Conservation (phyloP, 2,329 filamentous ascomycete genomes). For the Aspergillus sp. region DNA sequence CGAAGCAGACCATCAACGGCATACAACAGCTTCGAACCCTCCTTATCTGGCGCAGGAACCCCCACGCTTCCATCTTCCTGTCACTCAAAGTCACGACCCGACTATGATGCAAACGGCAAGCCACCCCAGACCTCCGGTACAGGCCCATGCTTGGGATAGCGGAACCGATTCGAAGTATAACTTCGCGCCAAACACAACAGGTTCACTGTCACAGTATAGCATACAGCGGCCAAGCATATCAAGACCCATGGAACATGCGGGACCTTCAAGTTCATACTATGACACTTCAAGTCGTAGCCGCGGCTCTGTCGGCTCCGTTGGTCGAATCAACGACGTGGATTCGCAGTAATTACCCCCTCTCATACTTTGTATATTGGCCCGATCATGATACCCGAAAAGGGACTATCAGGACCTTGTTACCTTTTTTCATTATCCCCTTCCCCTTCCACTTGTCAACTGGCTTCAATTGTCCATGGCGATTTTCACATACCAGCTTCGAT, state of each 20-base stretch:
- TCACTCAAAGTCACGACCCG: constrained; percentile 20
- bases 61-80: constrained; percentile 23
- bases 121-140: constrained; percentile 17
- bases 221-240: constrained; percentile 20
- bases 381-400: background rate
- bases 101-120: constrained; percentile 13
- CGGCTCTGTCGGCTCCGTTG: constrained; percentile 24
- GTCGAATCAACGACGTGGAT: constrained; percentile 30
- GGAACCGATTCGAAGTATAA: constrained; percentile 24
- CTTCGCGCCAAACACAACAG: constrained; percentile 19
- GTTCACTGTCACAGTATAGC: constrained; percentile 17
- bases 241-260: constrained; percentile 16
- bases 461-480: background rate
- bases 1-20: constrained; percentile 14
- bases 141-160: constrained; percentile 18
- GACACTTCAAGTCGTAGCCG: constrained; percentile 24
- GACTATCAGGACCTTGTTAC: background rate
- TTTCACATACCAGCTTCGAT: background rate
- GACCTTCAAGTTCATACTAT: constrained; percentile 18
- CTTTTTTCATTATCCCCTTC: background rate
- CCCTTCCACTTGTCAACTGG: background rate
- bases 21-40: constrained; percentile 18
- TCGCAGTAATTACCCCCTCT: constrained; percentile 30
- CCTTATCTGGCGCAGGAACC: constrained; percentile 23
- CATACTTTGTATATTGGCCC: background rate